These are phyloP conservation scores for Colletotrichum destructivum DNA, from an alignment of 2,329 filamentous ascomycete genomes.

Conservation along the genomic window DNA sequence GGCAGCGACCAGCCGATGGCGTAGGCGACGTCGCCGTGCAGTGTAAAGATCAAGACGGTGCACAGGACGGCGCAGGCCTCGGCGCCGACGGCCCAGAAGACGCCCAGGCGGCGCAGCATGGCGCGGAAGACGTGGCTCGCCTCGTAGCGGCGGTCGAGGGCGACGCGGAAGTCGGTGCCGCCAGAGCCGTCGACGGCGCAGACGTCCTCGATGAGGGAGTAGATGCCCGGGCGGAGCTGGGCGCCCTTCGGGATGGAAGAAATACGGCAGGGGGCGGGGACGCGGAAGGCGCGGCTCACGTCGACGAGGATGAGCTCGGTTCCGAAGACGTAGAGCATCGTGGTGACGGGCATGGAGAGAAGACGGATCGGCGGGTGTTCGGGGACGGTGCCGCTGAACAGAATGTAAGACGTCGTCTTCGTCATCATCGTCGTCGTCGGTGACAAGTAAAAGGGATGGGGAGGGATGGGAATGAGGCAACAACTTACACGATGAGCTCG, in stretches of 20 bases:
- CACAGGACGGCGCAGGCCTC: conserved; percentile 45
- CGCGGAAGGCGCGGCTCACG: conserved; percentile 58
- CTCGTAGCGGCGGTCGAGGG: conserved; percentile 66
- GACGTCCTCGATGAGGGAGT: conserved; percentile 68
- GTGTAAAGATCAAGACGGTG: conserved; percentile 46
- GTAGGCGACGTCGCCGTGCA: conserved; percentile 45
- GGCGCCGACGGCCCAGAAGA: conserved; percentile 63
- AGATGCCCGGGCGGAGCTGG: conserved; percentile 67
- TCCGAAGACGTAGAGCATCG: conserved; percentile 67
- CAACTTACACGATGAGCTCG: conserved; percentile 63
- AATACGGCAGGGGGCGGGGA: conserved; percentile 65
- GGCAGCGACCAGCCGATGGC: conserved; percentile 46
- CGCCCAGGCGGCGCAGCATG: conserved; percentile 65
- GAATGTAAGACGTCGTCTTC: neutral
- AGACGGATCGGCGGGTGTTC: conserved; percentile 59
- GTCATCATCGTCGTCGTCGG: too few species aligned
- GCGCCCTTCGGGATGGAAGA: conserved; percentile 66
- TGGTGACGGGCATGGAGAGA: conserved; percentile 66
- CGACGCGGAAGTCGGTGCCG: conserved; percentile 66
- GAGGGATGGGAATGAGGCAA: accelerated
- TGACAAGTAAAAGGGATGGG: too few species aligned
- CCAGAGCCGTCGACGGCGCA: conserved; percentile 67
- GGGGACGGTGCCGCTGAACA: conserved; percentile 42
- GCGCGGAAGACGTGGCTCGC: conserved; percentile 66
- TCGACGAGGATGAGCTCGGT: conserved; percentile 66